Base-by-base conservation (phyloP, 495 filamentous ascomycete genomes). In the Penicillium ucsense region DNA sequence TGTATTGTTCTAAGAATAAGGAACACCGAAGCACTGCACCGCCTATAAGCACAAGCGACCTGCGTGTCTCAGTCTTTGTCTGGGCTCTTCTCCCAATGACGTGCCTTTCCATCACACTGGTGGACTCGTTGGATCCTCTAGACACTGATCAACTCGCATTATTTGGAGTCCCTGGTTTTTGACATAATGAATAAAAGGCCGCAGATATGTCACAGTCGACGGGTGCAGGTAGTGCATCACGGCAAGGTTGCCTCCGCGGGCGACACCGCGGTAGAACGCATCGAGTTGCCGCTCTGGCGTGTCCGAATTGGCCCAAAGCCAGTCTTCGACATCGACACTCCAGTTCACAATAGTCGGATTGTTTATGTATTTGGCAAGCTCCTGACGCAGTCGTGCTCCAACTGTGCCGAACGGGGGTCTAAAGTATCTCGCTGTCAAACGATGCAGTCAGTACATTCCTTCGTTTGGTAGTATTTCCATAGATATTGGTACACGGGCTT, bases 141-240 rank as follows among this genome's bases (percentile, higher is more conserved):
- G 61, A 59, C 85, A 89, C 68, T 88, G 84, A 59, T 89, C 85
- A 40, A 89, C 79, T 12, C 85, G 71, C 85, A 89, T 88, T 46
- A 89, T 62, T 48, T 72, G 65, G 67, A 85, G 79, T 10, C 84
- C 84, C 3, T 72, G 78, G 6, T 55, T 67, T 69, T 83, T 87
- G 33, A 85, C 81, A 35, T 85, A 70, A 46, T 68, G 64, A 59
- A 89, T 88, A 55, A 87, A 83, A 63, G 86, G 70, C 38, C 70
- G 66, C 46, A 89, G 67, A 56, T 86, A 85, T 36, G 64, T 59
- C 7, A 88, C 83, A 10, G 85, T 89, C 34, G 68, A 76, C 33
- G 80, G 70, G 56, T 82, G 81, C 29, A 89, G 59, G 59, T 86
- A 89, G 57, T 89, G 85, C 81, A 88, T 78, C 9, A 89, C 85